These are phyloP conservation scores for Recurvomyces mirabilis DNA, from an alignment of 495 filamentous ascomycete genomes.

Conservation along the genomic window DNA sequence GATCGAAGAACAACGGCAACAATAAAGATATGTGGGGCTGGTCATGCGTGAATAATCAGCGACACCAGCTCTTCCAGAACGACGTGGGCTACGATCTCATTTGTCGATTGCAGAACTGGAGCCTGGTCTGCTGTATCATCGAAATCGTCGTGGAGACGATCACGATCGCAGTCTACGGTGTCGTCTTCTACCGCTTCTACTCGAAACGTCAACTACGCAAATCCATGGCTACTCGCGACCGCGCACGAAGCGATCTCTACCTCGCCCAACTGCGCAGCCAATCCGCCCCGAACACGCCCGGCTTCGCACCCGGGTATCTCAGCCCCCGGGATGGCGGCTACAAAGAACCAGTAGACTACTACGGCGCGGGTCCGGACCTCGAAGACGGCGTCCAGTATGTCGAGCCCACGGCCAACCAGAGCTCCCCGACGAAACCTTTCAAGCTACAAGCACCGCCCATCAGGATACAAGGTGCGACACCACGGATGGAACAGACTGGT, in stretches of 20 bases:
- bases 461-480: conserved; percentile 63
- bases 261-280: conserved; percentile 86
- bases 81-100: conserved; percentile 83
- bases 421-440: conserved; percentile 55
- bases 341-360: conserved; percentile 27
- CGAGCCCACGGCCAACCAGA: conserved; percentile 41
- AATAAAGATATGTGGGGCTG: conserved; percentile 94
- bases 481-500: conserved; percentile 48
- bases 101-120: conserved; percentile 95
- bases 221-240: conserved; percentile 91
- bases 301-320: conserved; percentile 39
- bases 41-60: conserved; percentile 81
- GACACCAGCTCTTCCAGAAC: conserved; percentile 59
- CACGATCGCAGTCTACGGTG: conserved; percentile 80
- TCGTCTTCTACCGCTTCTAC: conserved; percentile 94
- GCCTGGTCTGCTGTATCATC: conserved; percentile 91
- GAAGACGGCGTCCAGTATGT: conserved; percentile 50
- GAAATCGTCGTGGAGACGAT: conserved; percentile 89
- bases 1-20: conserved; percentile 55
- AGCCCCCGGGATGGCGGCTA: conserved; percentile 32
- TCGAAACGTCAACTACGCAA: conserved; percentile 88
- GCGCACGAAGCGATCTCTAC: conserved; percentile 85
- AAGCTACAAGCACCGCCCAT: conserved; percentile 73
- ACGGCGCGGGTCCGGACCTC: conserved; percentile 16
- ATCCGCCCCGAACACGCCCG: conserved; percentile 89